These are phyloP conservation scores for Calycina marina DNA, from an alignment of 2,329 filamentous ascomycete genomes.

Conservation along the genomic window DNA sequence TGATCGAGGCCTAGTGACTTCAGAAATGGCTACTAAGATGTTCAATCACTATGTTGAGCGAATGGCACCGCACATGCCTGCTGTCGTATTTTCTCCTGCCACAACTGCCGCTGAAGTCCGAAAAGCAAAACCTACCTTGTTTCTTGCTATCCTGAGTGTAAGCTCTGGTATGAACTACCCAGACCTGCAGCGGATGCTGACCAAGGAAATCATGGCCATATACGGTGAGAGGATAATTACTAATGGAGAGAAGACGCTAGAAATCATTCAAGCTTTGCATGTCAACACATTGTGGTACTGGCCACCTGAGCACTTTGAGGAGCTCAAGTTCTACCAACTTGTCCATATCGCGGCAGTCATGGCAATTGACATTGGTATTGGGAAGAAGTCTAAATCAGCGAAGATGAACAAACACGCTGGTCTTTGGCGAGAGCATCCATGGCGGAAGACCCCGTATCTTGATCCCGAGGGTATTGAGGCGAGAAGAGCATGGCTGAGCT, in stretches of 20 bases:
- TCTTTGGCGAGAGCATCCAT: conserved; percentile 26
- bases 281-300: conserved; percentile 34
- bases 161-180: conserved; percentile 41
- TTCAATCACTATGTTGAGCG: conserved; percentile 43
- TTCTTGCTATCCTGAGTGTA: conserved; percentile 51
- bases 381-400: conserved; percentile 19
- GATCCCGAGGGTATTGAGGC: conserved; percentile 22
- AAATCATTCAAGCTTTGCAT: conserved; percentile 34
- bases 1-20: conserved; percentile 42
- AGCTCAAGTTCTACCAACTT: conserved; percentile 35
- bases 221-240: conserved; percentile 33
- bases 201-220: conserved; percentile 31
- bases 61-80: conserved; percentile 47
- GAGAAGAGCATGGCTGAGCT: conserved; percentile 22
- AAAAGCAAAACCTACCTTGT: conserved; percentile 46
- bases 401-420: conserved; percentile 24
- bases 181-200: conserved; percentile 28
- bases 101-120: conserved; percentile 41
- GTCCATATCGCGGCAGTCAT: conserved; percentile 36
- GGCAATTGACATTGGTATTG: conserved; percentile 26
- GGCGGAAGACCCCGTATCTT: conserved; percentile 26
- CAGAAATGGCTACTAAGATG: conserved; percentile 38
- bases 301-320: conserved; percentile 31
- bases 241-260: conserved; percentile 34
- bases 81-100: conserved; percentile 41